Evolutionary conservation across 2,329 filamentous ascomycete species (phyloP), one percentile per base, ranked within the genome.

Genomic region (Aspergillus brasiliensis): DNA sequence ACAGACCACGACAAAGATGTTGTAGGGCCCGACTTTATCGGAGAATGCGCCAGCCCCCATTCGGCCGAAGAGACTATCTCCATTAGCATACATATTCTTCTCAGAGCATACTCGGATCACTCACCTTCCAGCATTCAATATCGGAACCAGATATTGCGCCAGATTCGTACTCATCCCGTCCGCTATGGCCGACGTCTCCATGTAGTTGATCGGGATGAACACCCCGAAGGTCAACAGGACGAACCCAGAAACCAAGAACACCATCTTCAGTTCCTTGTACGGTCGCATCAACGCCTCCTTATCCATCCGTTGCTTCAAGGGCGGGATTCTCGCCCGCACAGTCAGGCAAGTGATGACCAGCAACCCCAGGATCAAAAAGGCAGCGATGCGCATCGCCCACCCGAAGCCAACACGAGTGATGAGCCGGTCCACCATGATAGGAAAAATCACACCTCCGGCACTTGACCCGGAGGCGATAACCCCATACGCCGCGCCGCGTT

Each of bases 321-420:
- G 44, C 8, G 19, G 46, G 0, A 56, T 15, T 3, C 57, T 46
- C 23, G 51, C 10, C 17, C 48, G n/a, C 1, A 60, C 31, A 2
- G 31, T 31, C 6, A 47, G 5, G 10, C 34, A 25, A 6, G 47
- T 40, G 1, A 60, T 17, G 3, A 82, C 72, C 62, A 83, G 77
- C 52, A 84, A 73, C 58, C 78, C 82, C 64, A 89, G 80, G 64
- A 89, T 85, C 51, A 88, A 75, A 59, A 89, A 84, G 15, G 84
- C 73, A 19, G 73, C 76, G 55, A 78, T 79, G 19, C 83, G 77
- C 77, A 86, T 83, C 3, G 82, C 72, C 85, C 83, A 86, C 57
- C 75, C 69, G 68, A 84, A 82, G 58, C 84, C 81, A 58, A 84
- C 73, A 46, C 75, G 40, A 0, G 76, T 76, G 42, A 87, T 80